phyloP scores from a whole-genome alignment of 106 monocot species.

The Gastrodia elata region DNA sequence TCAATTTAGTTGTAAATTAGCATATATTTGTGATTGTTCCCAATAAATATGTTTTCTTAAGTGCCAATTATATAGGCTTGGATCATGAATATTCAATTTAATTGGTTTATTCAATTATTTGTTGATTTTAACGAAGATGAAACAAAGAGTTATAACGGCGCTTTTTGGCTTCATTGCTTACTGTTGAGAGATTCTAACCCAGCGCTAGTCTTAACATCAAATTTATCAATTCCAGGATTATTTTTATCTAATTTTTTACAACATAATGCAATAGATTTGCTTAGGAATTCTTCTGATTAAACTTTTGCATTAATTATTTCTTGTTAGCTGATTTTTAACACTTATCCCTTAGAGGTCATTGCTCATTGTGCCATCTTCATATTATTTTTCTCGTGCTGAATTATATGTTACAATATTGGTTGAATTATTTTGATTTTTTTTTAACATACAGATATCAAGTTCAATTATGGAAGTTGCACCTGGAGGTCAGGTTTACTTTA shows the following conservation, averaged over 20 bases:
- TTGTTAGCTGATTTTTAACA: neutral
- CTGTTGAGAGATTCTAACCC: neutral
- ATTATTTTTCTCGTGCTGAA: neutral
- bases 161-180: neutral
- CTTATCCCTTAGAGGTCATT: neutral
- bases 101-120: neutral
- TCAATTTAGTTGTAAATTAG: neutral
- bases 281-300: neutral
- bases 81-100: neutral
- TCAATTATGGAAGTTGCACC: conserved; percentile 4
- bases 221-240: neutral
- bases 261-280: neutral
- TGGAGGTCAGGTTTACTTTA: conserved; percentile 12
- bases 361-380: neutral
- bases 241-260: neutral
- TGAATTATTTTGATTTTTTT: neutral
- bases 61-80: neutral
- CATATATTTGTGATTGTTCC: conserved; percentile 11
- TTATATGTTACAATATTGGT: neutral
- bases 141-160: neutral
- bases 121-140: neutral
- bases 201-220: neutral
- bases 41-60: neutral
- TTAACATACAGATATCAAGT: conserved; percentile 6
- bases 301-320: neutral